Percentiles rank a stretch among this genome's conserved stretches.
These are phyloP conservation scores for Emergomyces orientalis DNA, from an alignment of 2,329 filamentous ascomycete species.

Conservation along the genomic window DNA sequence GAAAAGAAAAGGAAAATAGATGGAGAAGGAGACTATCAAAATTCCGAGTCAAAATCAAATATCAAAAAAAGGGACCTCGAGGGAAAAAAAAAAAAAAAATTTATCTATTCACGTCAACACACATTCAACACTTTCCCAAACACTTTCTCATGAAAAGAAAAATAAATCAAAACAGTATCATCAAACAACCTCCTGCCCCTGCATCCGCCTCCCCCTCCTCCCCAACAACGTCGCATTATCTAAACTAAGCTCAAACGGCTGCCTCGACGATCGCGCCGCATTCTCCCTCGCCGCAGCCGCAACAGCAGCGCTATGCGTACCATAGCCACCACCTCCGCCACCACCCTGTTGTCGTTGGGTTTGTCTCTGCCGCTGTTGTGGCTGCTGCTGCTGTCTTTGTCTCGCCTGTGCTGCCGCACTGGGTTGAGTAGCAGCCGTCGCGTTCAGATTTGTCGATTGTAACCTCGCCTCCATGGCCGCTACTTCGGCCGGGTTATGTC, in stretches of 20 bases:
- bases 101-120: background rate
- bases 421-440: slow-evolving; percentile 26
- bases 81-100: background rate
- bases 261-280: slow-evolving; percentile 63
- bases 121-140: background rate
- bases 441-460: slow-evolving; percentile 66
- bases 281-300: slow-evolving; percentile 76
- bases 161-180: background rate
- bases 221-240: slow-evolving; percentile 85
- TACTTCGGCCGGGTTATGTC: slow-evolving; percentile 49
- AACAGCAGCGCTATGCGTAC: slow-evolving; percentile 76
- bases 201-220: slow-evolving; percentile 46
- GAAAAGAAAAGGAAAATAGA: background rate
- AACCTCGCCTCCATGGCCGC: slow-evolving; percentile 77
- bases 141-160: background rate
- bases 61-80: background rate
- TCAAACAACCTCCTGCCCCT: slow-evolving; percentile 24
- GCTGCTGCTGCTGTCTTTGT: slow-evolving; percentile 38
- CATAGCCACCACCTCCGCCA: slow-evolving; percentile 56
- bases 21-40: background rate
- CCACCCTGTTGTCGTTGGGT: slow-evolving; percentile 18
- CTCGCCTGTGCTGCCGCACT: slow-evolving; percentile 55
- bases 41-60: background rate
- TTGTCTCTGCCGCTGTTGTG: slow-evolving; percentile 38
- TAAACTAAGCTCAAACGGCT: slow-evolving; percentile 82